These are phyloP conservation scores for Thielaviopsis musarum DNA, from an alignment of 2,329 filamentous ascomycete species.

Conservation along the genomic window DNA sequence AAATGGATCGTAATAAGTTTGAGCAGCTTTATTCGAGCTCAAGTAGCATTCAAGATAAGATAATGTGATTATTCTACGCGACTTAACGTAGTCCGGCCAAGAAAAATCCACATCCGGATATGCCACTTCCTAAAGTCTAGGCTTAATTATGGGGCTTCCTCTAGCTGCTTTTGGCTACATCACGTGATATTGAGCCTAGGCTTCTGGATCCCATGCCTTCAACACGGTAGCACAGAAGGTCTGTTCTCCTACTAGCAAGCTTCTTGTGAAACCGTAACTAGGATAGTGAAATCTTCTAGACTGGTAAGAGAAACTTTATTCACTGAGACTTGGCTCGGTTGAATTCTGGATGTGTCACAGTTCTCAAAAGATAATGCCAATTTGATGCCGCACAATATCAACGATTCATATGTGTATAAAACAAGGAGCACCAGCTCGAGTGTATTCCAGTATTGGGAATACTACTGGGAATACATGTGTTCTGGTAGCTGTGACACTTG, in stretches of 20 bases:
- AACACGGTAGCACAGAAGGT: not conserved
- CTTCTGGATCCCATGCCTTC: not conserved
- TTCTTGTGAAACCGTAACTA: not conserved
- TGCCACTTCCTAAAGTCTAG: not conserved
- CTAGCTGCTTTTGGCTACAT: not conserved
- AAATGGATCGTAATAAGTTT: not conserved
- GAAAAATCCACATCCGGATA: not conserved
- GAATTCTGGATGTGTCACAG: not conserved
- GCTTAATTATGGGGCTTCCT: not conserved
- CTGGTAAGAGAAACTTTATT: not conserved
- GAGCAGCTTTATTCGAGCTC: not conserved
- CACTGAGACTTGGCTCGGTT: not conserved
- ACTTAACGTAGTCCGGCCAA: not conserved
- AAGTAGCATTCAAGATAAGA: not conserved
- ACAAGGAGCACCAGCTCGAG: too few species aligned
- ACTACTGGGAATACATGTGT: too few species aligned
- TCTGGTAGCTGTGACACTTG: too few species aligned
- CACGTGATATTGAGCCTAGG: not conserved
- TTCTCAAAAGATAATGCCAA: not conserved
- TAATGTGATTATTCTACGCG: not conserved
- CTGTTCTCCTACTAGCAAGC: not conserved
- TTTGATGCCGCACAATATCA: not conserved
- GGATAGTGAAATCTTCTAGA: not conserved
- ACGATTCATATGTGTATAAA: not conserved
- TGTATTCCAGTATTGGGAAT: too few species aligned